phyloP scores from a whole-genome alignment of 768 basidiomycete genomes.

The Dioszegia hungarica region DNA sequence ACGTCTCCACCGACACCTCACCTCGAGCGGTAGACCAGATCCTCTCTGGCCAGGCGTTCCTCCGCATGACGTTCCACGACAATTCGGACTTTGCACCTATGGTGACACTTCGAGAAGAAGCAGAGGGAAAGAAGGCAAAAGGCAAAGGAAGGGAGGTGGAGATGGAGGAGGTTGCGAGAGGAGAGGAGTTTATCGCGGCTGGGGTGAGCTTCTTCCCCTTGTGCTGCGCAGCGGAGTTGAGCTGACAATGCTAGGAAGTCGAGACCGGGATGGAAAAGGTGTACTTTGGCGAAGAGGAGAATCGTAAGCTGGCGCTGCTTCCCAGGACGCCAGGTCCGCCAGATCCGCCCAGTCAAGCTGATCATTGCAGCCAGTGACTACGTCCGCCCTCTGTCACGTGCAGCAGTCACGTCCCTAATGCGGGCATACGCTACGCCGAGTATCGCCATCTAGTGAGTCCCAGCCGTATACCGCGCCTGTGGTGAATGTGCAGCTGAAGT shows the following conservation, averaged over 20 bases:
- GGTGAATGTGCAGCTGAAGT: neutral
- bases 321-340: neutral
- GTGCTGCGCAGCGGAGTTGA: neutral
- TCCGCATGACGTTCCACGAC: slow-evolving; percentile 40
- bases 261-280: slow-evolving; percentile 40
- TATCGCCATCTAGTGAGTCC: slow-evolving; percentile 39
- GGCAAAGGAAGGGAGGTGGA: slow-evolving; percentile 18
- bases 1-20: slow-evolving; percentile 42
- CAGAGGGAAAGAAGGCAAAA: slow-evolving; percentile 7
- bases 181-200: slow-evolving; percentile 45
- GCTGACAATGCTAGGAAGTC: slow-evolving; percentile 25
- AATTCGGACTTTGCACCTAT: slow-evolving; percentile 46
- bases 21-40: slow-evolving; percentile 18
- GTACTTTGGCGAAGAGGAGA: slow-evolving; percentile 36
- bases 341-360: no score
- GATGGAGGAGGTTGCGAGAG: slow-evolving; percentile 39
- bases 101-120: slow-evolving; percentile 15
- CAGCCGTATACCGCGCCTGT: neutral
- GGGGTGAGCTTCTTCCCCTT: slow-evolving; percentile 23
- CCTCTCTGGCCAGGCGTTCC: slow-evolving; percentile 37
- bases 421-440: slow-evolving; percentile 38
- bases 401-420: slow-evolving; percentile 38
- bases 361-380: slow-evolving; percentile 32
- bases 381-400: slow-evolving; percentile 45
- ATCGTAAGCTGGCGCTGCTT: slow-evolving; percentile 19